Conservation (phyloP, 1,284 basidiomycete genomes). For the Malassezia globosa region DNA sequence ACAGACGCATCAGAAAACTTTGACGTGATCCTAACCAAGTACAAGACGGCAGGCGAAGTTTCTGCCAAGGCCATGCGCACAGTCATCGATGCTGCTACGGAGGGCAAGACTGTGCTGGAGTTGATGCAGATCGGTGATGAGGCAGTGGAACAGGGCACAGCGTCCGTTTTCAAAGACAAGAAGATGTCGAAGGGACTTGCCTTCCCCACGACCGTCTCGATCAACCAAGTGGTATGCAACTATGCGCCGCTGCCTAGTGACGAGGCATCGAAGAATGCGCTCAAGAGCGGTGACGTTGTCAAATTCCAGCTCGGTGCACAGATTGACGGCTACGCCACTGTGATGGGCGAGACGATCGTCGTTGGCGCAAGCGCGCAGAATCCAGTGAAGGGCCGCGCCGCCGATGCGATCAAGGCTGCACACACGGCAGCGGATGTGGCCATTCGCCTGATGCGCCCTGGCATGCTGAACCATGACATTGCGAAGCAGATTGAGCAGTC, state of each 20-base stretch:
- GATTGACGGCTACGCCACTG: conserved; percentile 79
- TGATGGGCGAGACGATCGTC: conserved; percentile 65
- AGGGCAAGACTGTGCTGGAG: conserved; percentile 79
- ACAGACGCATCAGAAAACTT: conserved; percentile 25
- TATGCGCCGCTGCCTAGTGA: conserved; percentile 54
- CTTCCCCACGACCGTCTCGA: conserved; percentile 83
- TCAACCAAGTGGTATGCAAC: conserved; percentile 62
- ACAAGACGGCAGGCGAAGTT: conserved; percentile 78
- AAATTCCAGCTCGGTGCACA: conserved; percentile 92
- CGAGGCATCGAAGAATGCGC: conserved; percentile 51
- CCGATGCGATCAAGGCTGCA: conserved; percentile 85
- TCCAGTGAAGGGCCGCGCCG: conserved; percentile 71
- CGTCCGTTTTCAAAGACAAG: conserved; percentile 66
- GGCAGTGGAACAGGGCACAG: conserved; percentile 72
- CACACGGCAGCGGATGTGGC: conserved; percentile 83
- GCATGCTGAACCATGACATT: conserved; percentile 87
- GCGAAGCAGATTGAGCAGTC: conserved; percentile 73
- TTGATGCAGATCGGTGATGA: conserved; percentile 85
- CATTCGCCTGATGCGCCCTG: conserved; percentile 51
- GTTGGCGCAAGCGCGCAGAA: conserved; percentile 60
- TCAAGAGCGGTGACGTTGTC: conserved; percentile 83
- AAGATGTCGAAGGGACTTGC: conserved; percentile 76
- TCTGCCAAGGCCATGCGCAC: conserved; percentile 75
- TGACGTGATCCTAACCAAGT: conserved; percentile 46
- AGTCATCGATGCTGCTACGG: conserved; percentile 45